Percentiles rank a stretch among this genome's conserved stretches.
Evolutionary conservation across 495 filamentous ascomycete genomes (phyloP).

Genomic region (Aspergillus bertholletiae): DNA sequence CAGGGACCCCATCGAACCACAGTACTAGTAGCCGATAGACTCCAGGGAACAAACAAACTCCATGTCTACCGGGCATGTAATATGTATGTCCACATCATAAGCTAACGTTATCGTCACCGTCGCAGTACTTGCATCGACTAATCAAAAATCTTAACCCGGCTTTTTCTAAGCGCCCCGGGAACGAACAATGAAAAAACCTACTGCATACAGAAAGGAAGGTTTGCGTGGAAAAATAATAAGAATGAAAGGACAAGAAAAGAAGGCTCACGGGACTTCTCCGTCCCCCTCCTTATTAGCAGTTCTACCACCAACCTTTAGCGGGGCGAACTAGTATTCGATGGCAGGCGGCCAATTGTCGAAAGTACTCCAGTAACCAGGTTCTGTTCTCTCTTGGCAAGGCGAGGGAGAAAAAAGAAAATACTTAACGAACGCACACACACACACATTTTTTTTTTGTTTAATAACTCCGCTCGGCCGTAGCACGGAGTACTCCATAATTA

Average conservation of each 20-base stretch:
- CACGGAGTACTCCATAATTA: background rate
- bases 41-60: background rate
- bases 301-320: constrained; percentile 1
- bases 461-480: background rate
- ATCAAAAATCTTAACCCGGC: background rate
- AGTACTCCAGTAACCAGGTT: constrained; percentile 10
- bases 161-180: background rate
- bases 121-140: background rate
- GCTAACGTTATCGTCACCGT: background rate
- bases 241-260: background rate
- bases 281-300: background rate
- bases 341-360: constrained; percentile 12
- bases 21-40: background rate
- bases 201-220: too few relatives aligned
- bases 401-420: background rate
- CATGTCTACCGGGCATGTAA: background rate
- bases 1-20: too few relatives aligned
- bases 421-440: background rate
- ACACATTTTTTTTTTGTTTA: background rate
- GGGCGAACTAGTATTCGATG: constrained; percentile 12
- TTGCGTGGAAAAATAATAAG: too few relatives aligned
- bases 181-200: background rate
- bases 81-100: background rate
- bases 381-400: constrained; percentile 3
- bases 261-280: background rate